Evolutionary conservation across 345 rosid species (phyloP).

Genomic region (Leavenworthia alabamica): DNA sequence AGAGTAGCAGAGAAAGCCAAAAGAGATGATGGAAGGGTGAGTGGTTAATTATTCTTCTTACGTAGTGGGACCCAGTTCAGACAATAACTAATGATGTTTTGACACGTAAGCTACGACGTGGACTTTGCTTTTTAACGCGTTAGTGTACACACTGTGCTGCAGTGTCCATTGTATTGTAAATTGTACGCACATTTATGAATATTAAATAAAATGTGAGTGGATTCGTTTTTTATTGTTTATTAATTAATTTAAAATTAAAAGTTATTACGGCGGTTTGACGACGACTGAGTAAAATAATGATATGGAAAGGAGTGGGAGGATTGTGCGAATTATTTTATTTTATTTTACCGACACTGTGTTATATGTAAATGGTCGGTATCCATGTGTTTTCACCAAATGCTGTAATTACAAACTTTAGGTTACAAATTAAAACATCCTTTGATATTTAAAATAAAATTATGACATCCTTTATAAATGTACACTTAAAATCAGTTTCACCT

Average conservation of each 20-base stretch:
- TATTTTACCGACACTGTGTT: slow-evolving; percentile 20
- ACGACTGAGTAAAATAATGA: not conserved
- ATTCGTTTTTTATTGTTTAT: not conserved
- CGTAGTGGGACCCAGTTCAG: slow-evolving; percentile 8
- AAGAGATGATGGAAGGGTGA: slow-evolving; percentile 1
- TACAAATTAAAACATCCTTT: not conserved
- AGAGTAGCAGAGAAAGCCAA: slow-evolving; percentile 13
- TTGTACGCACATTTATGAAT: not conserved
- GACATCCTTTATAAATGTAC: not conserved
- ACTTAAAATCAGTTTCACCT: too few relatives aligned
- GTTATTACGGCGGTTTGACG: slow-evolving; percentile 7
- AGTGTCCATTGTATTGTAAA: not conserved
- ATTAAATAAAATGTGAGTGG: slow-evolving; percentile 7
- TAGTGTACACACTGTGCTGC: not conserved
- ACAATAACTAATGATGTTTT: not conserved
- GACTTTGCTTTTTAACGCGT: slow-evolving; percentile 11
- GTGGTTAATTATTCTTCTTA: slow-evolving; percentile 24
- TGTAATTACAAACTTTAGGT: not conserved
- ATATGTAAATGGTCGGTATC: slow-evolving; percentile 13
- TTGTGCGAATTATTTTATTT: slow-evolving; percentile 9
- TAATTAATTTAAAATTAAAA: not conserved
- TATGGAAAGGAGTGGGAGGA: slow-evolving; percentile 18
- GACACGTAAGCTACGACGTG: slow-evolving; percentile 15
- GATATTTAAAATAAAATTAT: not conserved
- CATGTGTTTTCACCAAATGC: not conserved